Conservation (phyloP, 129 eudicot genomes). For the Centrapalus pauciflorus region DNA sequence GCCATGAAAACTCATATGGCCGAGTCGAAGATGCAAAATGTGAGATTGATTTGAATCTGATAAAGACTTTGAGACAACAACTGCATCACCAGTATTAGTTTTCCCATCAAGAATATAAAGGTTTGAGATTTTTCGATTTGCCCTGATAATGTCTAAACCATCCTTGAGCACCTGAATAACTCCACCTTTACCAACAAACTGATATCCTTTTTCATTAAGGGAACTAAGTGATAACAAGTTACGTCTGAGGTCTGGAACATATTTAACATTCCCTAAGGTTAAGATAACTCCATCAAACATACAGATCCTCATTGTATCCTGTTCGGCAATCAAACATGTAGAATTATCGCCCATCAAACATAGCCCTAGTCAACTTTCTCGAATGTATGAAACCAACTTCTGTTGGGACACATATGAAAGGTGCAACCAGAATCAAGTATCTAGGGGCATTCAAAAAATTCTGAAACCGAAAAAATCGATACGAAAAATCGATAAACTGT, state of each 20-base stretch:
- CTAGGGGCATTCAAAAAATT: too few relatives aligned
- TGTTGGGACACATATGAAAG: not conserved
- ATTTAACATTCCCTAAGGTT: not conserved
- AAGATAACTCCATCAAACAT: not conserved
- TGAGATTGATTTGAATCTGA: not conserved
- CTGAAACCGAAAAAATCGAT: too few relatives aligned
- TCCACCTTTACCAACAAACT: too few relatives aligned
- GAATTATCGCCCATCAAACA: not conserved
- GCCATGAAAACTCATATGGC: not conserved
- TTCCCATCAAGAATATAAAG: not conserved
- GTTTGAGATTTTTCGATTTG: not conserved
- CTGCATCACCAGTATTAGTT: not conserved
- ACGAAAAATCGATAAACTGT: too few relatives aligned
- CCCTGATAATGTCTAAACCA: not conserved
- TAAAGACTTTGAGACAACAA: not conserved
- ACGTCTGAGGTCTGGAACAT: not conserved
- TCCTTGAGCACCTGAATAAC: too few relatives aligned
- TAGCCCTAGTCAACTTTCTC: not conserved
- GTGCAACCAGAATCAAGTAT: not conserved
- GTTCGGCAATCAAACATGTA: not conserved
- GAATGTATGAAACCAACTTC: not conserved
- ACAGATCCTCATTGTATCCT: not conserved
- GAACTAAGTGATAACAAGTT: not conserved
- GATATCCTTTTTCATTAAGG: not conserved
- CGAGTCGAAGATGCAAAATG: not conserved